These are phyloP conservation scores for Colletotrichum cereale DNA, from an alignment of 2,329 filamentous ascomycete species.

Conservation along the genomic window DNA sequence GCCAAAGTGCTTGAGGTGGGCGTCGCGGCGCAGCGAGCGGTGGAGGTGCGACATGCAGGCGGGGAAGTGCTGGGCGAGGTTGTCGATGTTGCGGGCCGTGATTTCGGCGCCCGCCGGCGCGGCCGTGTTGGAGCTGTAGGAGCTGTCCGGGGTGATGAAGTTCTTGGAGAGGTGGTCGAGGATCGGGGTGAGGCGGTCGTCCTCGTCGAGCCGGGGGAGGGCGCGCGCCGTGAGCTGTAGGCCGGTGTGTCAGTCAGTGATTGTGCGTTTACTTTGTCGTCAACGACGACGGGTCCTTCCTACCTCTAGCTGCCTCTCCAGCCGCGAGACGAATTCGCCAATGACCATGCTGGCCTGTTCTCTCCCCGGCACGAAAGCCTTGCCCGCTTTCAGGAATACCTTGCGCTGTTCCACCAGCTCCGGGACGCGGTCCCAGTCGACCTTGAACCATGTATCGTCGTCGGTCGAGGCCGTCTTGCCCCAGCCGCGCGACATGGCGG, in stretches of 20 bases:
- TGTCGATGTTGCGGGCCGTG: conserved; percentile 83
- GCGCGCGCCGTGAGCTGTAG: conserved; percentile 86
- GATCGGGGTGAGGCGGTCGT: conserved; percentile 83
- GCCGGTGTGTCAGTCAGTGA: conserved; percentile 34
- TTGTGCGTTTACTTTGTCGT: background rate
- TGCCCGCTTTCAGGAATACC: conserved; percentile 83
- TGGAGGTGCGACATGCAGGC: conserved; percentile 96
- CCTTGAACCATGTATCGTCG: conserved; percentile 93
- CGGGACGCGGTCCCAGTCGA: conserved; percentile 93
- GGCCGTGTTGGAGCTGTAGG: conserved; percentile 75
- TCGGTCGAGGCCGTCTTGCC: conserved; percentile 64
- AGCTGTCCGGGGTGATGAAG: conserved; percentile 90
- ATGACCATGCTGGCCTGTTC: conserved; percentile 92
- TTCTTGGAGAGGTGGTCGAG: conserved; percentile 89
- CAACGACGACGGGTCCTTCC: background rate
- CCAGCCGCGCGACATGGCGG: conserved; percentile 59
- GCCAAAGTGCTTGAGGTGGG: conserved; percentile 92
- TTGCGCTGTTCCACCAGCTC: conserved; percentile 86
- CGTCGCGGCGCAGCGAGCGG: conserved; percentile 84
- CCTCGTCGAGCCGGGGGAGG: conserved; percentile 92
- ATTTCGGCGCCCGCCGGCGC: conserved; percentile 79
- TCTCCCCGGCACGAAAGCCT: conserved; percentile 89
- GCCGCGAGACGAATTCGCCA: conserved; percentile 82
- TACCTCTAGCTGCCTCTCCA: conserved; percentile 83
- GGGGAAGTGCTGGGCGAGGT: conserved; percentile 84